These are phyloP conservation scores for Paramecium octaurelia DNA, from an alignment of 73 alveolate species.

Conservation along the genomic window DNA sequence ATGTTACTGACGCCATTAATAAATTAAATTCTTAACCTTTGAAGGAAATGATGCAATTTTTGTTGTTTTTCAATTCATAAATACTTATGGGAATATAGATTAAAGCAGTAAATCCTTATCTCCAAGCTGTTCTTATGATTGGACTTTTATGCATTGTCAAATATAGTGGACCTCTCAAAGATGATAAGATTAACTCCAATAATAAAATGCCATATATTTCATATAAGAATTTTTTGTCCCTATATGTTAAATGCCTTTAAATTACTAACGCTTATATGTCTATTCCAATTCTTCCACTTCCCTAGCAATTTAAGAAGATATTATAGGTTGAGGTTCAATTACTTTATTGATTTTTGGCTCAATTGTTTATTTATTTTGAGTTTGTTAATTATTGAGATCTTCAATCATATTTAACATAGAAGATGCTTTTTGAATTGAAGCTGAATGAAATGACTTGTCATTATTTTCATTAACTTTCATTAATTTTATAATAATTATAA, in stretches of 20 bases:
- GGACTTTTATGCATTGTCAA: background rate
- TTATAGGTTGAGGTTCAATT: background rate
- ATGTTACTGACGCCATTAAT: background rate
- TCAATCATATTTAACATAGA: background rate
- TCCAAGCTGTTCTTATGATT: conserved; percentile 19
- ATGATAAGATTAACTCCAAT: background rate
- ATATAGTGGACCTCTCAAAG: conserved; percentile 46
- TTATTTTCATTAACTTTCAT: background rate
- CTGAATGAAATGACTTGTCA: background rate
- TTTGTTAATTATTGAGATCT: background rate
- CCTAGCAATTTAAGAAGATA: background rate
- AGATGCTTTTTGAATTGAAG: background rate
- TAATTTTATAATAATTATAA: background rate
- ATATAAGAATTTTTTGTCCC: background rate
- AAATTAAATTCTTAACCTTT: background rate
- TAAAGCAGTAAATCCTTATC: conserved; percentile 39
- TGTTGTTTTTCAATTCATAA: background rate
- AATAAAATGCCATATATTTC: conserved; percentile 1
- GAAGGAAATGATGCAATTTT: background rate
- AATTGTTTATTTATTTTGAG: background rate
- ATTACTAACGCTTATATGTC: background rate
- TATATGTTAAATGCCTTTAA: background rate
- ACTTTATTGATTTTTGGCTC: background rate
- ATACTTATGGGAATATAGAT: background rate
- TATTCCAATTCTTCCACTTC: background rate